A percentile compares a stretch with the other conserved stretches of the same genome.
phyloP scores from a whole-genome alignment of 1,284 basidiomycete species.

The Naganishia albida region DNA sequence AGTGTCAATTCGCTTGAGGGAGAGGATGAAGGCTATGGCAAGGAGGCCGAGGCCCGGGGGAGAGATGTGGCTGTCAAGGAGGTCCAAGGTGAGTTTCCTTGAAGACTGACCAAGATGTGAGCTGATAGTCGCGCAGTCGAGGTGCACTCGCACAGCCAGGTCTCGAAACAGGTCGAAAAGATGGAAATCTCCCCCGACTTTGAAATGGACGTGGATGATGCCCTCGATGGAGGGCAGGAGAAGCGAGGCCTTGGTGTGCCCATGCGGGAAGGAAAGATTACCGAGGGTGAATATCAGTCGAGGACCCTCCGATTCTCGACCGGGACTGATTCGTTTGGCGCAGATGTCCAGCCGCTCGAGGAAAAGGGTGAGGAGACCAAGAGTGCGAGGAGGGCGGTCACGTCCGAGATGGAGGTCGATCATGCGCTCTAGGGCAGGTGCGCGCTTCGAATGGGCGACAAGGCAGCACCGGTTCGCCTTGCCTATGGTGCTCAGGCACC shows the following conservation, averaged over 20 bases:
- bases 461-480: too few relatives aligned
- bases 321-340: background rate
- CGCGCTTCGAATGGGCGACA: background rate
- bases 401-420: constrained; percentile 6
- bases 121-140: background rate
- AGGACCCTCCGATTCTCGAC: background rate
- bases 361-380: background rate
- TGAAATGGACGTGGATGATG: constrained; percentile 11
- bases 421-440: background rate
- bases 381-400: background rate
- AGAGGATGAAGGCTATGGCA: constrained; percentile 20
- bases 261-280: background rate
- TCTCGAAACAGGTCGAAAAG: constrained; percentile 17
- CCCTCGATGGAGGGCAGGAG: background rate
- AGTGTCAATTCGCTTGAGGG: constrained; percentile 25
- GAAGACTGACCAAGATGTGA: background rate
- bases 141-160: constrained; percentile 12
- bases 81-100: constrained; percentile 4
- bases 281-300: background rate
- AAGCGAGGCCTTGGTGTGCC: background rate
- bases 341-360: background rate
- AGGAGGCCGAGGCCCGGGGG: constrained; percentile 21
- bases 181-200: constrained; percentile 1
- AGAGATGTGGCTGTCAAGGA: constrained; percentile 27
- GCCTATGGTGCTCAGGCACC: too few relatives aligned